Evolutionary conservation across 768 basidiomycete species (phyloP).

Genomic region (Hypholoma sublateritium): DNA sequence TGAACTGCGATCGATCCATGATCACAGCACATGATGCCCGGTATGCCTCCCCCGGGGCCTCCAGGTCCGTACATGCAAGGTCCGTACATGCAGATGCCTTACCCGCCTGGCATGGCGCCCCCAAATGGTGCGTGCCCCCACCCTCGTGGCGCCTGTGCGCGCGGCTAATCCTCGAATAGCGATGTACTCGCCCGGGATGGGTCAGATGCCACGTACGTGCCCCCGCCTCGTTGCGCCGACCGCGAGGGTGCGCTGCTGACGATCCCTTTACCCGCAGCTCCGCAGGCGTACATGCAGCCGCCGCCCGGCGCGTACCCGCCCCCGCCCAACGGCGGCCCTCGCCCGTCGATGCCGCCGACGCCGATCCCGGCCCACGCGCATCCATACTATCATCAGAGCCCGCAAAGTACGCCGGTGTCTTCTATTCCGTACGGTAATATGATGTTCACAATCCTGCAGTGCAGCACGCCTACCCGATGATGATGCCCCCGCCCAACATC

Average conservation of each 20-base stretch:
- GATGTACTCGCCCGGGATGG: slow-evolving; percentile 86
- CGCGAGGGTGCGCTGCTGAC: background rate
- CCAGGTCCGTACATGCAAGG: slow-evolving; percentile 78
- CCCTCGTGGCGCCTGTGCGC: background rate
- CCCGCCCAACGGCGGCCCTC: slow-evolving; percentile 73
- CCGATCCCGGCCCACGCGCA: slow-evolving; percentile 87
- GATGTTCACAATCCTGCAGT: slow-evolving; percentile 49
- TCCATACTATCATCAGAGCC: slow-evolving; percentile 87
- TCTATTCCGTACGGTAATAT: slow-evolving; percentile 22
- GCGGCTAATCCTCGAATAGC: slow-evolving; percentile 34
- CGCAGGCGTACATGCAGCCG: slow-evolving; percentile 77
- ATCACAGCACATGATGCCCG: slow-evolving; percentile 77
- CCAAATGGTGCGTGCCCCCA: slow-evolving; percentile 59
- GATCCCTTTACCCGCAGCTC: slow-evolving; percentile 37
- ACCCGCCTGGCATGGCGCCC: slow-evolving; percentile 77
- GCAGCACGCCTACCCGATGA: slow-evolving; percentile 89
- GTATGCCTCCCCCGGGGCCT: slow-evolving; percentile 76
- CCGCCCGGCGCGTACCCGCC: slow-evolving; percentile 76
- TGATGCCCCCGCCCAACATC: slow-evolving; percentile 70
- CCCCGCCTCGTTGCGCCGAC: background rate
- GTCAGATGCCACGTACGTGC: slow-evolving; percentile 82
- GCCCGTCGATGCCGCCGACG: slow-evolving; percentile 90
- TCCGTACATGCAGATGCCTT: slow-evolving; percentile 83
- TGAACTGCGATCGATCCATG: background rate
- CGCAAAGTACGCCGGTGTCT: slow-evolving; percentile 60